These are phyloP conservation scores for Fusarium buharicum DNA, from an alignment of 2,329 filamentous ascomycete species.

Conservation along the genomic window DNA sequence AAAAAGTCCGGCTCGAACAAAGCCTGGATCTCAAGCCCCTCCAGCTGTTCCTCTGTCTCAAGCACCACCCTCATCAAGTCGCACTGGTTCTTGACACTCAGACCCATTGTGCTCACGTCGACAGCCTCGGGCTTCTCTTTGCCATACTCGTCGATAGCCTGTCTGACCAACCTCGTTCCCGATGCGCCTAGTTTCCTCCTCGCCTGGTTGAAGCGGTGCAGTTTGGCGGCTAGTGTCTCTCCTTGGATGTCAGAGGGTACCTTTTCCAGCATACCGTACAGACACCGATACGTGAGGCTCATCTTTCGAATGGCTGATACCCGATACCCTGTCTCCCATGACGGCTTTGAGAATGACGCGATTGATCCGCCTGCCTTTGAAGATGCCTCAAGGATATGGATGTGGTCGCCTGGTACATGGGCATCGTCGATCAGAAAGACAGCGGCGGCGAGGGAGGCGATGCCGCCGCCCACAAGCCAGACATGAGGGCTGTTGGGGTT, in stretches of 20 bases:
- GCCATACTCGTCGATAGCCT: constrained; percentile 30
- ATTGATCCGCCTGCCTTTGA: constrained; percentile 42
- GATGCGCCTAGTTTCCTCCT: constrained; percentile 41
- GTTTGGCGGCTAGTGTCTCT: constrained; percentile 40
- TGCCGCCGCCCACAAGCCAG: constrained; percentile 45
- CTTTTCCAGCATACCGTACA: constrained; percentile 43
- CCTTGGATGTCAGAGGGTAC: constrained; percentile 38
- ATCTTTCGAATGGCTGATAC: constrained; percentile 44
- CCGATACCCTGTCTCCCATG: constrained; percentile 42
- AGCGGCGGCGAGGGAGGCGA: constrained; percentile 42
- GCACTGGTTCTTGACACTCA: constrained; percentile 46
- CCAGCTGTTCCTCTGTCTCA: constrained; percentile 42
- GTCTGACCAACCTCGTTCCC: constrained; percentile 41
- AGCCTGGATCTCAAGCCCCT: constrained; percentile 43
- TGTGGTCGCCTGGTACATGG: constrained; percentile 40
- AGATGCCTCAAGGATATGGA: constrained; percentile 44
- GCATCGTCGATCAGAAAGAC: constrained; percentile 43
- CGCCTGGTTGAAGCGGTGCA: constrained; percentile 40
- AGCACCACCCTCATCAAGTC: constrained; percentile 45
- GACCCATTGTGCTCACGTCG: constrained; percentile 42
- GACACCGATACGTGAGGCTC: constrained; percentile 43
- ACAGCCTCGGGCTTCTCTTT: constrained; percentile 40
- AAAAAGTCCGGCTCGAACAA: constrained; percentile 44
- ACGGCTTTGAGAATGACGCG: constrained; percentile 35
- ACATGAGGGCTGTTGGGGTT: constrained; percentile 29